Evolutionary conservation across 352 stramenopile species (phyloP), one percentile per base, ranked within the genome.

Genomic region (Phytophthora melonis): DNA sequence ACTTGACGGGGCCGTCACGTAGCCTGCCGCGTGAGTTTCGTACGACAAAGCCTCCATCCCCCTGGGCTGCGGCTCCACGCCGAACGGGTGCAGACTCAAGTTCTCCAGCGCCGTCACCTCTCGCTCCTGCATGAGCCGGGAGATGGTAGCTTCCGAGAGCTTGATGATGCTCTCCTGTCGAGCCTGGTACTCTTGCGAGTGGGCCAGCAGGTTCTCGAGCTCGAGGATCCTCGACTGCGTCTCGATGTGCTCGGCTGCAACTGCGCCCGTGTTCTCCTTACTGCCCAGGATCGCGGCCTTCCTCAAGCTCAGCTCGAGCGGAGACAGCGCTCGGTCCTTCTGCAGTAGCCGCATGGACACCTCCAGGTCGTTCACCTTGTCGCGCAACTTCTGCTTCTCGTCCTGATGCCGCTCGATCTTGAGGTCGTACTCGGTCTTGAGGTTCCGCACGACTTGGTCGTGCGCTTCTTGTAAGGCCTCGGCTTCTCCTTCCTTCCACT

Each of bases 341-440:
- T 92, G 85, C 73, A 92, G 74, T 0, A 92, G 58, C 21, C 83
- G 80, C 16, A 91, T 68, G 9, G 85, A 89, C 5, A 92, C 87
- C 47, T 92, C 87, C 11, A 93, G 73, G 56, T 93, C 87, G 52
- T 91, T 88, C 10, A 92, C 84, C 53, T 92, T 92, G 4, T 92
- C 86, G 1, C 86, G 83, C 1, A 93, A 60, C 60, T 93, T 93
- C 34, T 92, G 77, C 52, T 91, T 93, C 54, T 93, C 87, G 30
- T 92, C 82, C 58, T 90, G 87, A 49, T 92, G 87, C 9, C 83
- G 74, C 5, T 81, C 79, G 52, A 92, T 80, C 59, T 92, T 91
- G 21, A 92, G 58, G 23, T 92, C 87, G 49, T 88, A 91, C 62
- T 91, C 87, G 0, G 85, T 87, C 52, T 80, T 87, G 10, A 92